Evolutionary conservation across 805 yeast genomes (phyloP), one percentile per base, ranked within the genome.

Genomic region (Wickerhamomyces alni): DNA sequence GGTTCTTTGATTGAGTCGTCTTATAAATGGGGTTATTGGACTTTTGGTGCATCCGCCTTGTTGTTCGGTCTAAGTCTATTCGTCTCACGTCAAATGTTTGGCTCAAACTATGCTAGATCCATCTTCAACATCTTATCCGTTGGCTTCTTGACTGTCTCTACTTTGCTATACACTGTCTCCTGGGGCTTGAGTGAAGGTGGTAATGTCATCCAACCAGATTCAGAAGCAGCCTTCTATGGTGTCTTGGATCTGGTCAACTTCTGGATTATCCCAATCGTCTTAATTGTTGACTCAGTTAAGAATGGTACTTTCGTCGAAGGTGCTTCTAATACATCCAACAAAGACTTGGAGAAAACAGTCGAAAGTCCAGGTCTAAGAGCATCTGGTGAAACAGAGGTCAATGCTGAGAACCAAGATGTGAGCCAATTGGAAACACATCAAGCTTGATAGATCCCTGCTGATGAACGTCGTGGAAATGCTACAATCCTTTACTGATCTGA

Each of bases 11-110:
- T 80, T 43, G 46, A 55, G 26, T 69, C 82, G 8, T 60, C 75
- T 33, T 80, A 80, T 60, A 80, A 75, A 57, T 80, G 84, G 84
- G 87, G 86, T 55, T 79, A 75, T 65, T 80, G 74, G 59, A 69
- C 74, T 7, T 74, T 80, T 56, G 77, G 74, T 24, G 65, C 65
- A 30, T 58, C 59, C 42, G 67, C 70, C 28, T 62, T 67, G 58
- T 45, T 74, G 42, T 62, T 65, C 39, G 66, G 66, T 16, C 56
- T 70, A 31, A 44, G 44, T 17, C 36, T 54, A 46, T 30, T 59
- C 24, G 24, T 57, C 19, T 47, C 45, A 31, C 55, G 62, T 33
- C 67, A 70, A 50, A 39, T 36, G 3, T 16, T 40, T 30, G 38
- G 47, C 42, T 26, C 34, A 27, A 22, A 6, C 2, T 37, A 40